phyloP scores from a whole-genome alignment of 2,329 filamentous ascomycete species.

The Diaporthe citrichinensis region DNA sequence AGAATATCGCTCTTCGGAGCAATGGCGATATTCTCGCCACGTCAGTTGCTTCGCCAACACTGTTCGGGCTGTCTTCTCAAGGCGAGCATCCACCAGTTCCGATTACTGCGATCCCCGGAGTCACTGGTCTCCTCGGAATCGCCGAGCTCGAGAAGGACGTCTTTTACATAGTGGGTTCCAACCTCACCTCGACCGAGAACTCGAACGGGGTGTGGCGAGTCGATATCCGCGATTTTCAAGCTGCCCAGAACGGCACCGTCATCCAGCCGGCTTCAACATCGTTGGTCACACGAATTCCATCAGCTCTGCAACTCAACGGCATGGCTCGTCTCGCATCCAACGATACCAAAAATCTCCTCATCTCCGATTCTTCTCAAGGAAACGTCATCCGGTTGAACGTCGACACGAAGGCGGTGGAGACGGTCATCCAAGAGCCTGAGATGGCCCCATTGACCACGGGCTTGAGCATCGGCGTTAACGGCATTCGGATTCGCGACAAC shows the following conservation, averaged over 20 bases:
- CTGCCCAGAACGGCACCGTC: not conserved
- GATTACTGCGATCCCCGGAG: not conserved
- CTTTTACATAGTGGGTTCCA: not conserved
- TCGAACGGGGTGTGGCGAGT: not conserved
- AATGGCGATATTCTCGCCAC: conserved; percentile 10
- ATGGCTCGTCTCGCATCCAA: not conserved
- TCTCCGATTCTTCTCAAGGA: not conserved
- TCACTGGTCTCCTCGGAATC: not conserved
- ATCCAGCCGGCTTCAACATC: not conserved
- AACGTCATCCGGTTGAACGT: not conserved
- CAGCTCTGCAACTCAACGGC: conserved; percentile 10
- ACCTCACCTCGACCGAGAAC: conserved; percentile 1
- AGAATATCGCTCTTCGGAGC: conserved; percentile 6
- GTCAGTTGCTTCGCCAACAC: not conserved
- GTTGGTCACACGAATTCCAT: conserved; percentile 4
- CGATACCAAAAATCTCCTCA: not conserved
- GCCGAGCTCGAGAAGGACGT: conserved; percentile 2
- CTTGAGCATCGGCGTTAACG: conserved; percentile 12
- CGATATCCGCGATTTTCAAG: not conserved
- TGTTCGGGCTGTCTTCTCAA: not conserved
- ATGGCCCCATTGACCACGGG: conserved; percentile 1
- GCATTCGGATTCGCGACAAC: not conserved
- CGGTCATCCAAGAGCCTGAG: not conserved
- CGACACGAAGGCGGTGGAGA: not conserved
- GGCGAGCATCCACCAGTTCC: not conserved